These are phyloP conservation scores for Globisporangium nagaii DNA, from an alignment of 352 stramenopile genomes.

Conservation along the genomic window DNA sequence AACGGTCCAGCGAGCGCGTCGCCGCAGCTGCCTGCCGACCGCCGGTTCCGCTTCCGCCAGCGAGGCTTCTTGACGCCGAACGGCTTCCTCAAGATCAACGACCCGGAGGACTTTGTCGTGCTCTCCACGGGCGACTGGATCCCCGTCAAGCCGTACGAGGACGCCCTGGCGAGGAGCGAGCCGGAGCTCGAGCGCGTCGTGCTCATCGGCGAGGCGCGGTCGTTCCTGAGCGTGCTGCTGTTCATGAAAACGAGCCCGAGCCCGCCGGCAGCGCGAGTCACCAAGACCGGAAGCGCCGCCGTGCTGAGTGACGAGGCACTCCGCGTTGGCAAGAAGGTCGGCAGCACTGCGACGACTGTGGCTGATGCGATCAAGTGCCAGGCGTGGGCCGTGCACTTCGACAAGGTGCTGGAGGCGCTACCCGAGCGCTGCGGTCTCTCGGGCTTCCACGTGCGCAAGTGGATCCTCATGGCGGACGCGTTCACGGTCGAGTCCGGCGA, in stretches of 20 bases:
- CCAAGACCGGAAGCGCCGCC: conserved; percentile 12
- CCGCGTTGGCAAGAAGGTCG: conserved; percentile 25
- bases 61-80: conserved; percentile 60
- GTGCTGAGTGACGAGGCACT: conserved; percentile 50
- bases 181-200: conserved; percentile 63
- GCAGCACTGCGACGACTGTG: conserved; percentile 42
- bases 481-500: conserved; percentile 68
- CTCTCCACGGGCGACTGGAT: conserved; percentile 74
- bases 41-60: conserved; percentile 54
- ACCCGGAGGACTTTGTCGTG: conserved; percentile 64
- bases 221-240: conserved; percentile 70
- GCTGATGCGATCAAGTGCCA: conserved; percentile 62
- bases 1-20: conserved; percentile 13
- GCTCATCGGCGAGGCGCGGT: conserved; percentile 59
- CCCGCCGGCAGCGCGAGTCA: conserved; percentile 3
- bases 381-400: conserved; percentile 72
- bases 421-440: conserved; percentile 42
- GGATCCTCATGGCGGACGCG: conserved; percentile 67
- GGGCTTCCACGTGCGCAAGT: conserved; percentile 65
- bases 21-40: conserved; percentile 20
- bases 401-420: conserved; percentile 50
- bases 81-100: conserved; percentile 68
- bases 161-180: conserved; percentile 32
- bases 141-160: conserved; percentile 57
- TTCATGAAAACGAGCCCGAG: conserved; percentile 57